phyloP scores from a whole-genome alignment of 805 yeast species.

The Hanseniaspora pseudoguilliermondii region DNA sequence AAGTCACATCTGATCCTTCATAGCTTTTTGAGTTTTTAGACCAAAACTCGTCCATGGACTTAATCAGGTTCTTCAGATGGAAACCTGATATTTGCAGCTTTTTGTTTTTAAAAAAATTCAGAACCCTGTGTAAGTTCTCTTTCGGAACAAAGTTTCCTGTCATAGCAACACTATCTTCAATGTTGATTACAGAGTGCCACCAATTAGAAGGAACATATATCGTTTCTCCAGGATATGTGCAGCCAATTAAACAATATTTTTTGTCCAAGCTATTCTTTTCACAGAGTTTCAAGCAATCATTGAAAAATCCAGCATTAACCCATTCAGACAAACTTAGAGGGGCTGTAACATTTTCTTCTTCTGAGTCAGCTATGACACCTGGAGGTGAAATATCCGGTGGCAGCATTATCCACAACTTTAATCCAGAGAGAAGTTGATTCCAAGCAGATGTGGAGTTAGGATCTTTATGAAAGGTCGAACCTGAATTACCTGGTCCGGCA shows the following conservation, averaged over 20 bases:
- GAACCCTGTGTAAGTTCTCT: conserved; percentile 45
- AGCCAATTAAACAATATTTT: conserved; percentile 45
- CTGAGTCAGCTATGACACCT: conserved; percentile 64
- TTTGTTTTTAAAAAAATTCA: conserved; percentile 55
- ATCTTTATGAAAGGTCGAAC: conserved; percentile 86
- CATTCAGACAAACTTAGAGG: conserved; percentile 92
- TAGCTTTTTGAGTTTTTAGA: conserved; percentile 9
- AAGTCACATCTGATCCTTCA: conserved; percentile 14
- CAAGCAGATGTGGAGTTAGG: conserved; percentile 87
- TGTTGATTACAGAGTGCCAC: conserved; percentile 92
- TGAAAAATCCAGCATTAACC: conserved; percentile 71
- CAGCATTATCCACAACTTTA: conserved; percentile 78
- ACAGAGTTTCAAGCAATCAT: conserved; percentile 47
- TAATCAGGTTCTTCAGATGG: conserved; percentile 40
- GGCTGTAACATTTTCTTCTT: conserved; percentile 77
- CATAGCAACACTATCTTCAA: conserved; percentile 70
- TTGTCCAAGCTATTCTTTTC: conserved; percentile 22
- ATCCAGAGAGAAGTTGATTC: conserved; percentile 67
- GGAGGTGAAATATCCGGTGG: conserved; percentile 72
- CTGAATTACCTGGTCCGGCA: conserved; percentile 68
- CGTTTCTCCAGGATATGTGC: conserved; percentile 72
- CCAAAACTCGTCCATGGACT: conserved; percentile 22
- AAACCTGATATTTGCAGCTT: conserved; percentile 71
- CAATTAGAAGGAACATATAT: conserved; percentile 89
- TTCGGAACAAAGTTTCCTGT: conserved; percentile 81